These are phyloP conservation scores for Nicotiana undulata DNA, from an alignment of 257 asterid genomes.

Conservation along the genomic window DNA sequence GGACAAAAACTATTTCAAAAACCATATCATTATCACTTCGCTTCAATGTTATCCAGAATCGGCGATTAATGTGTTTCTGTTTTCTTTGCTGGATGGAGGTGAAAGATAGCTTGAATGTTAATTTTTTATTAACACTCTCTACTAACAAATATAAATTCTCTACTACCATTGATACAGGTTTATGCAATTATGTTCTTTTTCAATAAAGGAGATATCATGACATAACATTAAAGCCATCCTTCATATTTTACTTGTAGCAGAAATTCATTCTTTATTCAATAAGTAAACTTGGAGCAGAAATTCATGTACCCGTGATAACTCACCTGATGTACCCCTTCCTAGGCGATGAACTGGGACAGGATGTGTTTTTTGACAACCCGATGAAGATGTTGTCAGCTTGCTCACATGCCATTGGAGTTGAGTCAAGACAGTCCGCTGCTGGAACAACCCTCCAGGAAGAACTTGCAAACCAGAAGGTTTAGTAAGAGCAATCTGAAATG, in stretches of 20 bases:
- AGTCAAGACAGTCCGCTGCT: slow-evolving; percentile 87
- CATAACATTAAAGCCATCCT: background rate
- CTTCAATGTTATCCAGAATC: background rate
- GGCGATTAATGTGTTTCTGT: background rate
- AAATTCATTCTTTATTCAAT: background rate
- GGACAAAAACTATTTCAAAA: background rate
- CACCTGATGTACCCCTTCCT: slow-evolving; percentile 98
- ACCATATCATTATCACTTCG: background rate
- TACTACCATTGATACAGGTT: background rate
- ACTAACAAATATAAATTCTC: no score
- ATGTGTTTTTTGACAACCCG: slow-evolving; percentile 40
- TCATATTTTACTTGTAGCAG: background rate
- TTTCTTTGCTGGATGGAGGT: background rate
- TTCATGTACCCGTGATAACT: slow-evolving; percentile 17
- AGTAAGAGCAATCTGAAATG: slow-evolving; percentile 70
- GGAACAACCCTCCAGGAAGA: slow-evolving; percentile 92
- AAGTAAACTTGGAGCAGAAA: slow-evolving; percentile 2
- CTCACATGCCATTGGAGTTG: slow-evolving; percentile 66
- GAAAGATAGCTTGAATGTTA: background rate
- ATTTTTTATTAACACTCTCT: no score
- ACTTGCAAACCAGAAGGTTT: slow-evolving; percentile 97
- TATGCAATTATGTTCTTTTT: background rate
- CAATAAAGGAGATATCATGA: background rate
- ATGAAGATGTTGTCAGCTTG: slow-evolving; percentile 20
- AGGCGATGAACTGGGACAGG: slow-evolving; percentile 97